Evolutionary conservation across 441 rosid genomes (phyloP).

Genomic region (Erodium chrysanthum): DNA sequence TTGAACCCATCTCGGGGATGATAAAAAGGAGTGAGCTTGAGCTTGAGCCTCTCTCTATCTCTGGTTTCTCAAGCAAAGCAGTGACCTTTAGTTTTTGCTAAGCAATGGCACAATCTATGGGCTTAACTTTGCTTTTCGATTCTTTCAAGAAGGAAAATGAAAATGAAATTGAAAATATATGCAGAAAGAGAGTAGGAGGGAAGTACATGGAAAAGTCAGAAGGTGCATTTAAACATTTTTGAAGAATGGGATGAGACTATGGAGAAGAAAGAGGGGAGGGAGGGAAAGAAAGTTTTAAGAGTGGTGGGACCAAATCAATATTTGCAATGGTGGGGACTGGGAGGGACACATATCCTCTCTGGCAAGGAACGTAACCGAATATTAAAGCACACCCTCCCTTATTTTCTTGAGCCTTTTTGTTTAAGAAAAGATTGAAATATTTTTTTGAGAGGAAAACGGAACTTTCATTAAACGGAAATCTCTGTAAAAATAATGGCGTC

Average conservation of each 20-base stretch:
- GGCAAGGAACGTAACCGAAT: not conserved
- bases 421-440: not conserved
- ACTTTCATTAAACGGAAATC: no score
- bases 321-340: not conserved
- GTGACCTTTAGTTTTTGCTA: not conserved
- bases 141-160: not conserved
- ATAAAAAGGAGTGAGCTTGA: not conserved
- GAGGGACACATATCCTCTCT: not conserved
- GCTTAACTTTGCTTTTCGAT: not conserved
- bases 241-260: not conserved
- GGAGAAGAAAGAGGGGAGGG: not conserved
- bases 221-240: slow-evolving; percentile 1
- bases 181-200: not conserved
- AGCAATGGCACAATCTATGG: not conserved
- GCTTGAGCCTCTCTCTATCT: not conserved
- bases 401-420: not conserved
- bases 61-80: not conserved
- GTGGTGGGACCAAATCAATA: not conserved
- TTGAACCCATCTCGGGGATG: slow-evolving; percentile 7
- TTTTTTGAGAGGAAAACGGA: no score
- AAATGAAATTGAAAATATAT: not conserved
- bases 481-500: no score
- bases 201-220: not conserved
- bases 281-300: not conserved
- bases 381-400: not conserved